A percentile compares a stretch with the other conserved stretches of the same genome.
Conservation (phyloP, 345 rosid genomes). For the Syzygium grande region DNA sequence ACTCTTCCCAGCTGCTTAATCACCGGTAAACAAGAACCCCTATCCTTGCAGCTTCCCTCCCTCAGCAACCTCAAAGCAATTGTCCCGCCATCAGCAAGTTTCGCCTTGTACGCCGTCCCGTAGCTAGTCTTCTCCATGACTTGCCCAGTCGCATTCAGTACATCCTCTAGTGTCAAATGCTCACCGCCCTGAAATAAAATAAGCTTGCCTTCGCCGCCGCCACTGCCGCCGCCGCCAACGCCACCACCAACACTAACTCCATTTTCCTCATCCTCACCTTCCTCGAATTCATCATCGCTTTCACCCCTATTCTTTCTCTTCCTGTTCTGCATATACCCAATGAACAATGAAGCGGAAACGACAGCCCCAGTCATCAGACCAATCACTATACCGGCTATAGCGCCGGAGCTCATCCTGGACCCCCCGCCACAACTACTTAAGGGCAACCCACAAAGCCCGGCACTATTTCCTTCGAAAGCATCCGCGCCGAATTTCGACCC, state of each 20-base stretch:
- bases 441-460: slow-evolving; percentile 80
- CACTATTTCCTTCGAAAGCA: slow-evolving; percentile 74
- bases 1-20: slow-evolving; percentile 73
- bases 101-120: slow-evolving; percentile 94
- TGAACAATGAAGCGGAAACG: slow-evolving; percentile 70
- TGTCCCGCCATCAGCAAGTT: slow-evolving; percentile 88
- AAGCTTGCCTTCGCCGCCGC: slow-evolving; percentile 69
- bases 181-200: slow-evolving; percentile 94
- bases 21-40: slow-evolving; percentile 61
- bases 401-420: slow-evolving; percentile 70
- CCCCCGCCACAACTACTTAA: slow-evolving; percentile 52
- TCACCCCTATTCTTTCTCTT: slow-evolving; percentile 51
- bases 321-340: slow-evolving; percentile 86
- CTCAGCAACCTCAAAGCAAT: slow-evolving; percentile 89
- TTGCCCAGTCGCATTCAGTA: slow-evolving; percentile 93
- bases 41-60: slow-evolving; percentile 93
- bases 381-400: slow-evolving; percentile 92
- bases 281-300: slow-evolving; percentile 72
- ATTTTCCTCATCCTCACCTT: slow-evolving; percentile 55
- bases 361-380: slow-evolving; percentile 89
- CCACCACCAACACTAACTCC: slow-evolving; percentile 18
- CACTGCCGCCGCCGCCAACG: slow-evolving; percentile 19
- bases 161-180: slow-evolving; percentile 88
- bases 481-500: slow-evolving; percentile 56
- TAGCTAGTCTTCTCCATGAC: slow-evolving; percentile 94